Evolutionary conservation across 441 rosid genomes (phyloP), one percentile per base, ranked within the genome.

Genomic region (Pelargonium australe): DNA sequence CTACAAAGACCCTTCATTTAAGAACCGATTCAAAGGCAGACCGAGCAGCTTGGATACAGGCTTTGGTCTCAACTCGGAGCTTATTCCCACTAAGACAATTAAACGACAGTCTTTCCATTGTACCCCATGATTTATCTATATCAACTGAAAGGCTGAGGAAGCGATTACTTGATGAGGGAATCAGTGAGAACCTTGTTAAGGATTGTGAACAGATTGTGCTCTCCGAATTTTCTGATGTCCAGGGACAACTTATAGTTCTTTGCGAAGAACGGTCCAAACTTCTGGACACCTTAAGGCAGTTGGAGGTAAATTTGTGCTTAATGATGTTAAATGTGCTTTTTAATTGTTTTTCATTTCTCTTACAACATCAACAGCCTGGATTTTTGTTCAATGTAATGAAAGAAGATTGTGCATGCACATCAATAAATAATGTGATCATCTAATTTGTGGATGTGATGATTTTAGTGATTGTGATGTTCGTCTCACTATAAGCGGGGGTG

Each of bases 11-110:
- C 34, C 91, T 94, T 75, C 99, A 95, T 79, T 76, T 95, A 76
- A 91, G 96, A 77, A 90, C 96, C 72, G 88, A 85, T 75, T 88
- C 97, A 8, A 91, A 66, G 70, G 77, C 82, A 67, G 97, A 95
- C 74, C 85, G 99, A 68, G 87, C 78, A 68, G 96, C 92, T 73
- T 95, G 99, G 99, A 79, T 95, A 53, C 97, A 87, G 80, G 97
- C 94, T 72, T 83, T 95, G 85, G 87, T 81, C 67, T 85, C 85
- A 63, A 83, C 90, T 4, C 79, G 82, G 77, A 79, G 86, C 75
- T 77, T 91, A 61, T 79, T 80, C 64, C 94, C 86, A 8, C 70
- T 86, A 65, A 81, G 91, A 77, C 75, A 89, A 41, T 67, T 84
- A 65, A 85, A 79, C 72, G 89, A 85, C 76, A 72, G 78, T 61